Conservation (phyloP, 2,329 filamentous ascomycete genomes). For the Ophiocordyceps sinensis region DNA sequence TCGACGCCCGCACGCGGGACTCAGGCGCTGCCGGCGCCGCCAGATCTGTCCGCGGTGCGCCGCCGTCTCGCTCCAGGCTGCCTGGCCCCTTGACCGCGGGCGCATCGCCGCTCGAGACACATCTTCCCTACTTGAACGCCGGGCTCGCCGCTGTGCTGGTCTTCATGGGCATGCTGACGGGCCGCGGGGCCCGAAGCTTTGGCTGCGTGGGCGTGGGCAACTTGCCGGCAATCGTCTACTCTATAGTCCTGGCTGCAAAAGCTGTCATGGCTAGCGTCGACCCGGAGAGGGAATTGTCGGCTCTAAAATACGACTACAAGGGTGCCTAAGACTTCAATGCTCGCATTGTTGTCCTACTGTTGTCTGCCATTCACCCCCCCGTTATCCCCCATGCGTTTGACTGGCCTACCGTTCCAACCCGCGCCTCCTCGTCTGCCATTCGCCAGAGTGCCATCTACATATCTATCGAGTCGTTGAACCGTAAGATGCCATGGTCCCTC, state of each 20-base stretch:
- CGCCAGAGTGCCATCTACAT: conserved; percentile 24
- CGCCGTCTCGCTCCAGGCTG: neutral
- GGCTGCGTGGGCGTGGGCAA: conserved; percentile 30
- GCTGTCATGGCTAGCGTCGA: conserved; percentile 54
- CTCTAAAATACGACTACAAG: conserved; percentile 51
- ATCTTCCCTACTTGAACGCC: conserved; percentile 46
- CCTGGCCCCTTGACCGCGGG: neutral
- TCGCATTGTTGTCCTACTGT: neutral
- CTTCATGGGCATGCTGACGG: conserved; percentile 26
- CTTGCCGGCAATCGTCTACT: conserved; percentile 44
- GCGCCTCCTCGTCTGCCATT: neutral
- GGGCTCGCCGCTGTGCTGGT: conserved; percentile 38
- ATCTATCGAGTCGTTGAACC: conserved; percentile 88
- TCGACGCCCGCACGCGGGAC: conserved; percentile 29
- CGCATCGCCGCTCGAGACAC: conserved; percentile 34
- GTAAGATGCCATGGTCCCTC: conserved; percentile 71
- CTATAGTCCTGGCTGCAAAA: conserved; percentile 45
- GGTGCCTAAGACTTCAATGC: conserved; percentile 33
- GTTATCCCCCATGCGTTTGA: neutral
- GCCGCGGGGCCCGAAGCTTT: conserved; percentile 16
- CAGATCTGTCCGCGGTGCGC: conserved; percentile 3
- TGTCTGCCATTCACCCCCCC: neutral
- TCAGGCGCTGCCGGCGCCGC: conserved; percentile 9
- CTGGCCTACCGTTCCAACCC: neutral
- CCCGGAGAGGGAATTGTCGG: conserved; percentile 47